A percentile compares a stretch with the other conserved stretches of the same genome.
phyloP scores from a whole-genome alignment of 345 rosid genomes.

The Linum usitatissimum region DNA sequence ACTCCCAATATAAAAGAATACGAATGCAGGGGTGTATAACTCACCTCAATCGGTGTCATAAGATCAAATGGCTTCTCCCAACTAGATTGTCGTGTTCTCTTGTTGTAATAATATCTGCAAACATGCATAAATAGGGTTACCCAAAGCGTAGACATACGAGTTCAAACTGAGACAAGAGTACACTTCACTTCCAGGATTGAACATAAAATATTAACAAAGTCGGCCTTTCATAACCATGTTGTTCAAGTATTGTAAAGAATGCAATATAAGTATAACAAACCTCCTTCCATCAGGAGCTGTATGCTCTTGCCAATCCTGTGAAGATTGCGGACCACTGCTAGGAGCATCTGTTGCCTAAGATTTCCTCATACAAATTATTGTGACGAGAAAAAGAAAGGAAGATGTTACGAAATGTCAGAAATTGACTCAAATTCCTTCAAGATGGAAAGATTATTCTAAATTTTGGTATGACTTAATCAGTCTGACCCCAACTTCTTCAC shows the following conservation, averaged over 20 bases:
- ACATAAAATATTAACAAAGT: neutral
- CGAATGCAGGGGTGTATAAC: constrained; percentile 13
- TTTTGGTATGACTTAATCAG: neutral
- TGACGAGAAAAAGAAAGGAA: neutral
- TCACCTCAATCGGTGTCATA: constrained; percentile 96
- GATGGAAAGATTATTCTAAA: neutral
- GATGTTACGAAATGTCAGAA: neutral
- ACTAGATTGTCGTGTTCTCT: constrained; percentile 83
- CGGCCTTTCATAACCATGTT: neutral
- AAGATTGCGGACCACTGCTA: constrained; percentile 37
- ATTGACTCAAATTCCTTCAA: neutral
- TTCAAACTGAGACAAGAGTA: neutral
- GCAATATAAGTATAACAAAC: constrained; percentile 28
- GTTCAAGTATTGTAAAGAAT: neutral
- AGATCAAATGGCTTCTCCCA: constrained; percentile 96
- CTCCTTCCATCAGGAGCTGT: constrained; percentile 78
- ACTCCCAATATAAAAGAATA: constrained; percentile 7
- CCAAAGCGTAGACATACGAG: neutral
- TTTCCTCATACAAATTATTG: constrained; percentile 1
- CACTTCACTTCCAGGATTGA: neutral
- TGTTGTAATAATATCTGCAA: constrained; percentile 86
- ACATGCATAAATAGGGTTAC: constrained; percentile 4
- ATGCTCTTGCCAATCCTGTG: constrained; percentile 95
- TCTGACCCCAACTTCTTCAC: neutral
- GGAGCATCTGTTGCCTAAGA: constrained; percentile 32